These are phyloP conservation scores for Emericellopsis terricola DNA, from an alignment of 495 filamentous ascomycete genomes.

Conservation along the genomic window DNA sequence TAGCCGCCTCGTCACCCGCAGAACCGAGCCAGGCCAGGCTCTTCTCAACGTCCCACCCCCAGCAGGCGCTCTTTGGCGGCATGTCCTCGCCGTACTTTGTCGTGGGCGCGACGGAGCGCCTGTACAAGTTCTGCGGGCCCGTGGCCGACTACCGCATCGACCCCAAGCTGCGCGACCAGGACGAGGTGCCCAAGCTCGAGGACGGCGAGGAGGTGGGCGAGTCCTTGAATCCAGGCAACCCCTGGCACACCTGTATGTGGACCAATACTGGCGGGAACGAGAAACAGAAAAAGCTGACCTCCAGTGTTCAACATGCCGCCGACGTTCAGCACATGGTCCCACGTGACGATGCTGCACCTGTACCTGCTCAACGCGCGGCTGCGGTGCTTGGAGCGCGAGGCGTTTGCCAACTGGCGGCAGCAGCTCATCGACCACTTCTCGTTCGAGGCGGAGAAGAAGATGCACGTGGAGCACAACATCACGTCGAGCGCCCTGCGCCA, in stretches of 20 bases:
- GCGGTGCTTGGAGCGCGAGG: constrained; percentile 46
- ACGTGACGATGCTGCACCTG: constrained; percentile 90
- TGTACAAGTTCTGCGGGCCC: constrained; percentile 51
- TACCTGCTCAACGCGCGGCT: constrained; percentile 82
- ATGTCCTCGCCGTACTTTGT: constrained; percentile 13
- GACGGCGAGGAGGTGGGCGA: constrained; percentile 65
- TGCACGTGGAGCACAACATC: constrained; percentile 54
- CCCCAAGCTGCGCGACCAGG: constrained; percentile 32
- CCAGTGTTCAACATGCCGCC: constrained; percentile 43
- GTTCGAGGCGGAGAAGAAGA: constrained; percentile 73
- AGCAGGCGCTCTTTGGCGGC: too few relatives aligned
- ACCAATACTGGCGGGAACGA: not conserved
- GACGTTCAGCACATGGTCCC: constrained; percentile 89
- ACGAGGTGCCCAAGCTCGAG: constrained; percentile 41
- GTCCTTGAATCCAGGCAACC: constrained; percentile 30
- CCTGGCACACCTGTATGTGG: constrained; percentile 67
- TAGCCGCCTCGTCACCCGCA: too few relatives aligned
- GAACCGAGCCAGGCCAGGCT: too few relatives aligned
- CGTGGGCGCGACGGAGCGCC: constrained; percentile 42
- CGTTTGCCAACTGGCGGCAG: constrained; percentile 19
- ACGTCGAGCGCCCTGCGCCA: constrained; percentile 46
- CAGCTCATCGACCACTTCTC: constrained; percentile 80
- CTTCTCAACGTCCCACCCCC: too few relatives aligned
- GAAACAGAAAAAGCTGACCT: not conserved
- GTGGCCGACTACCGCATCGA: constrained; percentile 63